Percentiles rank a stretch among this genome's conserved stretches.
Evolutionary conservation across 1,139 yeast genomes (phyloP).

Genomic region (Suhomyces bribrorum): DNA sequence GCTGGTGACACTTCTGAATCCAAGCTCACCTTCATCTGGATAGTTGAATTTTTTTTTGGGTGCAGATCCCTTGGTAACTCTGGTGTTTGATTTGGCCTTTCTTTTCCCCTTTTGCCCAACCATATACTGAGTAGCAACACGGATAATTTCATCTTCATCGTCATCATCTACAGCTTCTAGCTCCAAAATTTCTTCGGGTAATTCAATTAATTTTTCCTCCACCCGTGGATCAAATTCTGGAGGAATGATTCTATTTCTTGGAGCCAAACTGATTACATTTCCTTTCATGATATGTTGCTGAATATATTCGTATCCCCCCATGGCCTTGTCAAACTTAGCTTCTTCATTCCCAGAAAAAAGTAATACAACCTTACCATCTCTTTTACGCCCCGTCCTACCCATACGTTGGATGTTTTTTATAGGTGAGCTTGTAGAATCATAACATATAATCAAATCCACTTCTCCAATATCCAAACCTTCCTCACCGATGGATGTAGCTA

Average conservation of each 20-base stretch:
- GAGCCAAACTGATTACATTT: slow-evolving; percentile 41
- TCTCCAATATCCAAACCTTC: slow-evolving; percentile 99
- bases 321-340: slow-evolving; percentile 75
- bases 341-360: slow-evolving; percentile 80
- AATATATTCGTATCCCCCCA: slow-evolving; percentile 79
- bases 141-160: slow-evolving; percentile 71
- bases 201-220: slow-evolving; percentile 56
- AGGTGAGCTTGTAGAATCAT: slow-evolving; percentile 91
- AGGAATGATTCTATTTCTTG: slow-evolving; percentile 71
- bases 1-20: slow-evolving; percentile 60
- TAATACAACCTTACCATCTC: slow-evolving; percentile 83
- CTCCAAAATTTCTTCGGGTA: slow-evolving; percentile 68
- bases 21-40: slow-evolving; percentile 78
- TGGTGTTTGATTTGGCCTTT: slow-evolving; percentile 24
- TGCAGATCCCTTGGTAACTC: slow-evolving; percentile 10
- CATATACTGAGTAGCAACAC: slow-evolving; percentile 58
- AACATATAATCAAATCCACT: slow-evolving; percentile 89
- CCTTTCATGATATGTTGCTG: slow-evolving; percentile 61
- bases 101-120: slow-evolving; percentile 19
- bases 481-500: slow-evolving; percentile 97
- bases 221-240: slow-evolving; percentile 52
- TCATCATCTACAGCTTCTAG: slow-evolving; percentile 56
- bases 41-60: slow-evolving; percentile 54
- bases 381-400: slow-evolving; percentile 97
- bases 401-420: slow-evolving; percentile 91